Conservation (phyloP, 78 protist genomes). For the Isochrysis galbana region DNA sequence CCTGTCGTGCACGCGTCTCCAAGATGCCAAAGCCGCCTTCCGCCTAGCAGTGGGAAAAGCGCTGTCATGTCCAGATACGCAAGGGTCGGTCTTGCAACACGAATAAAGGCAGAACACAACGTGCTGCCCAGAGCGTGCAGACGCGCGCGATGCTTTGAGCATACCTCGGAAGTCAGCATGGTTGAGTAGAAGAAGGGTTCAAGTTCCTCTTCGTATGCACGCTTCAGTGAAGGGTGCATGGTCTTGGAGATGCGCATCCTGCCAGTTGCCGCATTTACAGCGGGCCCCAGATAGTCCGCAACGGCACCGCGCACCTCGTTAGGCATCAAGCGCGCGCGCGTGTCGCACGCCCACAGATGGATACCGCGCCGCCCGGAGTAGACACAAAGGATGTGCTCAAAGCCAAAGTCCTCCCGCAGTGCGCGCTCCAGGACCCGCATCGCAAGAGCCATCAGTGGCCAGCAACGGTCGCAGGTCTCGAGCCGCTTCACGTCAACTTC, state of each 20-base stretch:
- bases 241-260: neutral
- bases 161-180: neutral
- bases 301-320: constrained; percentile 49
- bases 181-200: constrained; percentile 49
- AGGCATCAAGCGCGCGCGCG: constrained; percentile 70
- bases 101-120: no score
- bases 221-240: constrained; percentile 36
- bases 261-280: neutral
- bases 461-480: constrained; percentile 84
- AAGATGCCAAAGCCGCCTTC: neutral
- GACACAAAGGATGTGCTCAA: constrained; percentile 87
- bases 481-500: constrained; percentile 34
- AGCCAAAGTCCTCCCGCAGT: constrained; percentile 37
- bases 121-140: neutral
- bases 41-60: neutral
- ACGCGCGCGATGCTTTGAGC: neutral
- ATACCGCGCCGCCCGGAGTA: constrained; percentile 98
- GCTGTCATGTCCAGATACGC: no score
- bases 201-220: constrained; percentile 18
- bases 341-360: constrained; percentile 98
- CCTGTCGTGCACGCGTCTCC: neutral
- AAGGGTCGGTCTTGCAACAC: no score
- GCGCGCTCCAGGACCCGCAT: constrained; percentile 57
- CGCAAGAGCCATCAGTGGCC: constrained; percentile 88
- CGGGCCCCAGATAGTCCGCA: neutral